Conservation (phyloP, 768 basidiomycete species). For the Hemileccinum rubropunctum region DNA sequence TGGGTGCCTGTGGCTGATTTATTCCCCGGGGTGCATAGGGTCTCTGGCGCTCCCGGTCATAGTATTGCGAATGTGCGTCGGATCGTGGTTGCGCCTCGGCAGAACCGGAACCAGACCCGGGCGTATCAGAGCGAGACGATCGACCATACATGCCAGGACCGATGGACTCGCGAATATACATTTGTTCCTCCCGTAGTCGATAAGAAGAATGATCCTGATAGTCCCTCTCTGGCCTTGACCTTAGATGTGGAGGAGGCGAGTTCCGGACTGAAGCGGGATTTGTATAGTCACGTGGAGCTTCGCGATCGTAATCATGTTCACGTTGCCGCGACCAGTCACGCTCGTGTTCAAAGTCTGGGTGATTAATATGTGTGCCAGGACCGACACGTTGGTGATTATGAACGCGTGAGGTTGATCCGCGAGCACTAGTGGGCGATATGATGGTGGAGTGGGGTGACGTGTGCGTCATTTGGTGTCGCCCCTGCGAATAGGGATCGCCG, state of each 20-base stretch:
- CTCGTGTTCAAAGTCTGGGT: constrained; percentile 33
- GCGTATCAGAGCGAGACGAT: constrained; percentile 55
- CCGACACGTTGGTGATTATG: constrained; percentile 70
- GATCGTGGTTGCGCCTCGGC: constrained; percentile 50
- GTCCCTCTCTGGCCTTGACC: constrained; percentile 36
- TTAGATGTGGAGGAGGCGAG: constrained; percentile 40
- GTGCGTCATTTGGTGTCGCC: constrained; percentile 30
- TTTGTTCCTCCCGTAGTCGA: constrained; percentile 28
- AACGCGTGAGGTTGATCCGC: constrained; percentile 39
- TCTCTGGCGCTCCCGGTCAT: constrained; percentile 48
- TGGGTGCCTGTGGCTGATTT: constrained; percentile 35
- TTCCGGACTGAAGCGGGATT: constrained; percentile 33
- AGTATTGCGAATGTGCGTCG: constrained; percentile 45
- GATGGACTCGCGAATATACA: constrained; percentile 31
- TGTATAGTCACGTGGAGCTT: constrained; percentile 32
- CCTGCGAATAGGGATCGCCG: constrained; percentile 33
- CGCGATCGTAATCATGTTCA: constrained; percentile 44
- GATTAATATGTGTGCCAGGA: constrained; percentile 54
- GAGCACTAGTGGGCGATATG: constrained; percentile 34
- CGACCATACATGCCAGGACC: constrained; percentile 31
- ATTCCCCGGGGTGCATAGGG: constrained; percentile 53
- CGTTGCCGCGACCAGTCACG: constrained; percentile 40
- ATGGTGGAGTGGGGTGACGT: constrained; percentile 34
- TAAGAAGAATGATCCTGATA: constrained; percentile 30
- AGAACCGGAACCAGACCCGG: constrained; percentile 53